phyloP scores from a whole-genome alignment of 2,329 filamentous ascomycete genomes.

The Zalaria obscura region DNA sequence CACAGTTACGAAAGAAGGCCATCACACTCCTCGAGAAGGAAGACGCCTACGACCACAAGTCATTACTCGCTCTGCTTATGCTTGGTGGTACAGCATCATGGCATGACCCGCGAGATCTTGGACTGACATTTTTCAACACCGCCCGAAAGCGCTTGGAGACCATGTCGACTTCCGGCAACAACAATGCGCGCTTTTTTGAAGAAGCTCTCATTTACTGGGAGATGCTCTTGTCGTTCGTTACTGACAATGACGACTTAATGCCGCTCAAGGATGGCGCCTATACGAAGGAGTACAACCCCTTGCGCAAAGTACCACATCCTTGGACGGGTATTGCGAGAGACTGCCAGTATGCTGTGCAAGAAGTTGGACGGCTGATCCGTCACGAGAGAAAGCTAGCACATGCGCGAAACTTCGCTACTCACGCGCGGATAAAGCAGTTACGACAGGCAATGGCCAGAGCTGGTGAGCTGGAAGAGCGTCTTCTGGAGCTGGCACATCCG shows the following conservation, averaged over 20 bases:
- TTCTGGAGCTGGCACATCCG: conserved; percentile 34
- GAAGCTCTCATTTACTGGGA: conserved; percentile 46
- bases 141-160: conserved; percentile 19
- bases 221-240: conserved; percentile 41
- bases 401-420: not conserved
- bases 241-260: conserved; percentile 19
- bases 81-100: conserved; percentile 46
- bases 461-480: conserved; percentile 31
- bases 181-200: conserved; percentile 35
- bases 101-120: conserved; percentile 43
- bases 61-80: conserved; percentile 41
- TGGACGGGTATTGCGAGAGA: conserved; percentile 36
- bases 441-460: conserved; percentile 15
- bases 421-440: conserved; percentile 6
- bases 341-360: conserved; percentile 29
- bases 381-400: conserved; percentile 6
- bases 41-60: conserved; percentile 6
- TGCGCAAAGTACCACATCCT: conserved; percentile 21
- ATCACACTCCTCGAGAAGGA: conserved; percentile 37
- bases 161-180: conserved; percentile 16
- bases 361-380: conserved; percentile 25
- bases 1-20: conserved; percentile 11
- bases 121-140: conserved; percentile 37
- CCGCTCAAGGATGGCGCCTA: conserved; percentile 1
- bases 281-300: too few species aligned